These are phyloP conservation scores for Trifolium dubium DNA, from an alignment of 306 rosid species.

Conservation along the genomic window DNA sequence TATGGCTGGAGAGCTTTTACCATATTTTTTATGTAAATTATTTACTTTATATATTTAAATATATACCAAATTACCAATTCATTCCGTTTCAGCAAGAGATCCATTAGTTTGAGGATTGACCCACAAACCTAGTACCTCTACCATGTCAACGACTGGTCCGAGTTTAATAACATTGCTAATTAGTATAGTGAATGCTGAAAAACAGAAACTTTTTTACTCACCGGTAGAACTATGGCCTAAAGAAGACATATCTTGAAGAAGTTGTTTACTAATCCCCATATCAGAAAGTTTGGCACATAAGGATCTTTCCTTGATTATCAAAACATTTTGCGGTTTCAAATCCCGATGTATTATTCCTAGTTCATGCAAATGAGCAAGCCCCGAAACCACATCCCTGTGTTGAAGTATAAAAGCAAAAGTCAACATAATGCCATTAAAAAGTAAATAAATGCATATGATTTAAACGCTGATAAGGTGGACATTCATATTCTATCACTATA, in stretches of 20 bases:
- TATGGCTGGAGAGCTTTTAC: not conserved
- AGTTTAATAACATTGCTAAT: not conserved
- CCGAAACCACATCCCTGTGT: conserved; percentile 74
- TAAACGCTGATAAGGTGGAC: conserved; percentile 7
- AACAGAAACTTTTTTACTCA: conserved; percentile 43
- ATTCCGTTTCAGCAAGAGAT: not conserved
- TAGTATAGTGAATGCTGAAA: not conserved
- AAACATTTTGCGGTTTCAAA: conserved; percentile 90
- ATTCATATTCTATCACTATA: conserved; percentile 27
- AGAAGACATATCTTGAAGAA: conserved; percentile 75
- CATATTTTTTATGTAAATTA: not conserved
- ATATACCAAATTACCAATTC: not conserved
- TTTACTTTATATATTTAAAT: not conserved
- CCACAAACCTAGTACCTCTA: not conserved
- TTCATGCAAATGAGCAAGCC: conserved; percentile 85
- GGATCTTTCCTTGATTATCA: conserved; percentile 64
- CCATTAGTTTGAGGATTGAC: not conserved
- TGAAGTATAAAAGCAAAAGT: conserved; percentile 35
- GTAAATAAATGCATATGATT: not conserved
- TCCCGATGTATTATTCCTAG: conserved; percentile 89
- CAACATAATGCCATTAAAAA: conserved; percentile 12
- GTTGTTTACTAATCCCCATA: conserved; percentile 94
- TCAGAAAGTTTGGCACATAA: conserved; percentile 85
- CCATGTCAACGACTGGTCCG: not conserved
- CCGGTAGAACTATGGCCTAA: conserved; percentile 73